Evolutionary conservation across 169 alveolate genomes (phyloP), one percentile per base, ranked within the genome.

Genomic region (Plasmodium fragile): DNA sequence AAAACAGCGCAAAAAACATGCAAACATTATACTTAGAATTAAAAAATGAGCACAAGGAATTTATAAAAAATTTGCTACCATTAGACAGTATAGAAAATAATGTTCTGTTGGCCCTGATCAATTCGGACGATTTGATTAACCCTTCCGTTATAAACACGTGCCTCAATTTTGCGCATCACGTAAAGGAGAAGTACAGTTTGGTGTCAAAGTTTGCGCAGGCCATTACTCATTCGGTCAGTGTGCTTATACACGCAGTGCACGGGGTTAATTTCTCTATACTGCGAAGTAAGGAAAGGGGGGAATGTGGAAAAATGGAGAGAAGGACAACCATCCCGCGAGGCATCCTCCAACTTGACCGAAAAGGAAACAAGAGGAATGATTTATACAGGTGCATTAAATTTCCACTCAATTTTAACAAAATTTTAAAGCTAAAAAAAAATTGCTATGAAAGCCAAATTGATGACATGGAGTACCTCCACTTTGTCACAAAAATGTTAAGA

Each of bases 151-250:
- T 81, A 8, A 49, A 91, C 45, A n/a, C 92, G 11, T 91, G 92
- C 28, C 22, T 91, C 25, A 81, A 81, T 49, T 91, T 91, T 25
- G 36, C 52, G 1, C 59, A 91, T 53, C 94, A 91, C 59, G 25
- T 91, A 25, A 91, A 53, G 55, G 45, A 80, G 52, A 91, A 81
- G 5, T 91, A 91, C 41, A 53, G 75, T 6, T 49, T 91, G 36
- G 55, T 91, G 7, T 81, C 82, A 71, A 91, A 91, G 75, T 70
- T 91, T 71, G 10, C 83, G 28, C 90, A 91, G 55, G 43, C 92
- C 28, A 52, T 59, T 7, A 81, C 79, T 1, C 59, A 91, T 16
- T 30, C 90, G 0, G 36, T 91, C 18, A 45, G 80, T 30, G 83
- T 49, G 32, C 82, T 91, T 22, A 49, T 91, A 34, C 94, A 91